Evolutionary conservation across 2,329 filamentous ascomycete species (phyloP).

Genomic region (Tolypocladium guangdongense): DNA sequence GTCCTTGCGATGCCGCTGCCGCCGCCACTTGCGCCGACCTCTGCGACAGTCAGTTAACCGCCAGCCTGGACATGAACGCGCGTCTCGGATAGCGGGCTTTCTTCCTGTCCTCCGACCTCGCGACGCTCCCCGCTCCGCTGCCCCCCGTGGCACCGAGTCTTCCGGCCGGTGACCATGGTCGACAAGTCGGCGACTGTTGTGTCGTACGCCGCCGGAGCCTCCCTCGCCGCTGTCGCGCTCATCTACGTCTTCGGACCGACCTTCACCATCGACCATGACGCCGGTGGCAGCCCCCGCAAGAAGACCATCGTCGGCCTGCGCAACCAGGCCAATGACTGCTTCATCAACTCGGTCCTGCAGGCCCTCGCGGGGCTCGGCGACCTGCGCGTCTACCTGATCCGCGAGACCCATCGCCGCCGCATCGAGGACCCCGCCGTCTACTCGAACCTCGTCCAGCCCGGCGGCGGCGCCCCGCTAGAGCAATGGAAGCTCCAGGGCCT

Average conservation of each 20-base stretch:
- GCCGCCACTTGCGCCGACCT: neutral
- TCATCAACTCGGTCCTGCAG: conserved; percentile 94
- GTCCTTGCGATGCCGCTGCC: neutral
- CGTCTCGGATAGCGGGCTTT: neutral
- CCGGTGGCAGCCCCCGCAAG: conserved; percentile 52
- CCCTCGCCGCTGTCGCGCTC: conserved; percentile 84
- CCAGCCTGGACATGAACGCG: neutral
- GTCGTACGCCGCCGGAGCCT: conserved; percentile 90
- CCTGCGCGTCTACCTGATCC: conserved; percentile 81
- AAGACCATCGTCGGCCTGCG: conserved; percentile 79
- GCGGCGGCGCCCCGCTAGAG: conserved; percentile 29
- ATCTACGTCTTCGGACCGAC: conserved; percentile 98
- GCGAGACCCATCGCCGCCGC: conserved; percentile 74
- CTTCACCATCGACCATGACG: conserved; percentile 82
- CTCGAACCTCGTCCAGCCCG: conserved; percentile 43
- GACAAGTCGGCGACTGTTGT: conserved; percentile 37
- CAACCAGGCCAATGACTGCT: conserved; percentile 92
- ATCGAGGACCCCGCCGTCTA: conserved; percentile 74
- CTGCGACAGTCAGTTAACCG: neutral
- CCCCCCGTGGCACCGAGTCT: neutral
- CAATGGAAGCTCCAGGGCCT: conserved; percentile 55
- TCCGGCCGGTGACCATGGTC: conserved; percentile 18
- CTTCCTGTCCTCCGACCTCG: neutral
- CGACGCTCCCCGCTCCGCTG: neutral
- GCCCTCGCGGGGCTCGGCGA: conserved; percentile 84